Evolutionary conservation across 768 basidiomycete species (phyloP), one percentile per base, ranked within the genome.

Genomic region (Mycena olivaceomarginata): DNA sequence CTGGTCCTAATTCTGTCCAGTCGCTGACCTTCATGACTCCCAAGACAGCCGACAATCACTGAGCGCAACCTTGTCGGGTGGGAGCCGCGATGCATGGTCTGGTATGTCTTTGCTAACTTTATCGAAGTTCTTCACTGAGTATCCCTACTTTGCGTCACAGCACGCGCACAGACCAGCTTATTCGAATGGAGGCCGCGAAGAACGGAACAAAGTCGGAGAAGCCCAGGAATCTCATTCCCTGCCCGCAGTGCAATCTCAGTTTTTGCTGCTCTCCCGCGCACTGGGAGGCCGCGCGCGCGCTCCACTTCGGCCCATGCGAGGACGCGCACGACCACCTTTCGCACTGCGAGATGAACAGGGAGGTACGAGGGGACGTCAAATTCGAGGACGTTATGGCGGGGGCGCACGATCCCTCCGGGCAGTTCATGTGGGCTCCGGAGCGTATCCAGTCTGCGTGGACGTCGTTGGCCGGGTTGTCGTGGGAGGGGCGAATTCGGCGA

Each of bases 351-450:
- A 79, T 84, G 59, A 83, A 84, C 60, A 59, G 77, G 7, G 80
- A 82, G 40, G 67, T 83, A 13, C 67, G 69, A 22, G 43, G 22
- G 22, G 74, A 85, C 65, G 25, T 80, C 45, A 65, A 45, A 41
- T 75, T 83, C 43, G 64, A 31, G 43, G 40, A 39, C 6, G 41
- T 40, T 10, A 63, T 78, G 53, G 67, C 72, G 40, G 75, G 9
- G 16, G 2, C 39, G 39, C 43, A 70, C 51, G 41, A 57, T 31
- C n/a, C 37, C 0, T 62, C 59, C 12, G 82, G 80, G 4, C 60
- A 73, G 39, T 82, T 84, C 70, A 72, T 53, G 6, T 87, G 85
- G 85, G 83, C 82, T 4, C 85, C 87, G 7, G 82, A 83, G 22
- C 81, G 85, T 10, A 76, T 82, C 6, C 75, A 82, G 71, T 5